These are phyloP conservation scores for Claviceps maximensis DNA, from an alignment of 2,329 filamentous ascomycete species.

Conservation along the genomic window DNA sequence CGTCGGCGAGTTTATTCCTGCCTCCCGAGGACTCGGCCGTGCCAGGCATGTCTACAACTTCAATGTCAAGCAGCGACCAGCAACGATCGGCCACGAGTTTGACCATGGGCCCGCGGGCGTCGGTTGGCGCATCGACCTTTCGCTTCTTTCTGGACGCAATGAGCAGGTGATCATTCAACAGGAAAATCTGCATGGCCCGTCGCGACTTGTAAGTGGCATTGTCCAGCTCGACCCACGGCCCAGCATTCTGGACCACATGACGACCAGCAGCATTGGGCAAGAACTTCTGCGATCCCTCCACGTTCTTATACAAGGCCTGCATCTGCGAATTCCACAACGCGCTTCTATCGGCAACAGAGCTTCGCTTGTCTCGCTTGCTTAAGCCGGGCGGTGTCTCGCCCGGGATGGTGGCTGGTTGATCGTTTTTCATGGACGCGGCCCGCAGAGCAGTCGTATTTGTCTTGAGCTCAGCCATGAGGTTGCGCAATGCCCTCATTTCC, in stretches of 20 bases:
- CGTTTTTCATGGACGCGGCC: conserved; percentile 39
- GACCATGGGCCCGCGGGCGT: conserved; percentile 40
- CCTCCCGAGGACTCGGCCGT: conserved; percentile 41
- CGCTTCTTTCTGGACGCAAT: conserved; percentile 89
- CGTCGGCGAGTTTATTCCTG: conserved; percentile 59
- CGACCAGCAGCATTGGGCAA: conserved; percentile 81
- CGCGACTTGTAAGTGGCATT: conserved; percentile 93
- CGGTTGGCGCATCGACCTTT: conserved; percentile 53
- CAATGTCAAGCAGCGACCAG: conserved; percentile 85
- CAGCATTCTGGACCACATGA: conserved; percentile 86
- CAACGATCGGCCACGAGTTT: conserved; percentile 90
- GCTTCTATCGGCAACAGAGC: conserved; percentile 64
- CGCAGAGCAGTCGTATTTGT: conserved; percentile 56
- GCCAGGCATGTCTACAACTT: conserved; percentile 76
- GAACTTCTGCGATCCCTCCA: conserved; percentile 97
- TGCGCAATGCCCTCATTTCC: conserved; percentile 84
- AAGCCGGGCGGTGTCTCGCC: conserved; percentile 40
- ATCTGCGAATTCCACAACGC: conserved; percentile 57
- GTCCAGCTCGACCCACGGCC: conserved; percentile 90
- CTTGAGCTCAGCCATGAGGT: conserved; percentile 87
- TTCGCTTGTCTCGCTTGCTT: conserved; percentile 69
- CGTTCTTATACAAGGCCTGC: conserved; percentile 77
- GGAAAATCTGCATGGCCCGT: conserved; percentile 76
- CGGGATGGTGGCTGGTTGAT: conserved; percentile 33
- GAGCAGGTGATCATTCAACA: conserved; percentile 88